These are phyloP conservation scores for Tylopilus subfusipes DNA, from an alignment of 768 basidiomycete genomes.

Conservation along the genomic window DNA sequence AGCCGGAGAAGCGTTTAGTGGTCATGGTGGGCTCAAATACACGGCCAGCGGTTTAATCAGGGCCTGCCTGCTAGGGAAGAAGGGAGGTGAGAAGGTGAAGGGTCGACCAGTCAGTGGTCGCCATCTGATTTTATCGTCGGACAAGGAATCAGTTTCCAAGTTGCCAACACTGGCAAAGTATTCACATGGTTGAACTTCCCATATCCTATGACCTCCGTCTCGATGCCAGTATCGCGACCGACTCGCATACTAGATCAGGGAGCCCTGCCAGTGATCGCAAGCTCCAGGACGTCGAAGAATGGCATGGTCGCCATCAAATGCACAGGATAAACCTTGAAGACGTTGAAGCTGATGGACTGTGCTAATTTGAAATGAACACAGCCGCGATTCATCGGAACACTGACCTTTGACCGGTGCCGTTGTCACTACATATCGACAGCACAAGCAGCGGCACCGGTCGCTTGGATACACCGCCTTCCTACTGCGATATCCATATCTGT, in stretches of 20 bases:
- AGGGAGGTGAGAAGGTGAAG: neutral
- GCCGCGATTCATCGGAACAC: neutral
- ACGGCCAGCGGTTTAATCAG: slow-evolving; percentile 22
- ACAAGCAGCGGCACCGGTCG: neutral
- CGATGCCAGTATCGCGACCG: neutral
- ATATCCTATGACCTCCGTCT: neutral
- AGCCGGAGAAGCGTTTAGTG: slow-evolving; percentile 52
- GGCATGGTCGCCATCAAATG: neutral
- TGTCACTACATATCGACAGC: neutral
- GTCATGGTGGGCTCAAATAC: slow-evolving; percentile 26
- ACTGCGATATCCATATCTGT: neutral
- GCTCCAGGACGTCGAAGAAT: neutral
- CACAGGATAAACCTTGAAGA: neutral
- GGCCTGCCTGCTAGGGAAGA: slow-evolving; percentile 27
- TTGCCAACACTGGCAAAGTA: neutral
- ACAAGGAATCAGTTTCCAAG: neutral
- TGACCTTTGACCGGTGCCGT: neutral
- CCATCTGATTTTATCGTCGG: slow-evolving; percentile 1
- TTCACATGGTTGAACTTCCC: slow-evolving; percentile 15
- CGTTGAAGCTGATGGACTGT: too few relatives aligned
- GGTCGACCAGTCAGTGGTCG: slow-evolving; percentile 4
- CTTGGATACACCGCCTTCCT: neutral
- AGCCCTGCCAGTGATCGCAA: too few relatives aligned
- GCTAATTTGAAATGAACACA: neutral
- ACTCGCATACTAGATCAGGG: too few relatives aligned